Evolutionary conservation across 176 grass and related monocot species (phyloP), one percentile per base, ranked within the genome.

Genomic region (Luzula sylvatica): DNA sequence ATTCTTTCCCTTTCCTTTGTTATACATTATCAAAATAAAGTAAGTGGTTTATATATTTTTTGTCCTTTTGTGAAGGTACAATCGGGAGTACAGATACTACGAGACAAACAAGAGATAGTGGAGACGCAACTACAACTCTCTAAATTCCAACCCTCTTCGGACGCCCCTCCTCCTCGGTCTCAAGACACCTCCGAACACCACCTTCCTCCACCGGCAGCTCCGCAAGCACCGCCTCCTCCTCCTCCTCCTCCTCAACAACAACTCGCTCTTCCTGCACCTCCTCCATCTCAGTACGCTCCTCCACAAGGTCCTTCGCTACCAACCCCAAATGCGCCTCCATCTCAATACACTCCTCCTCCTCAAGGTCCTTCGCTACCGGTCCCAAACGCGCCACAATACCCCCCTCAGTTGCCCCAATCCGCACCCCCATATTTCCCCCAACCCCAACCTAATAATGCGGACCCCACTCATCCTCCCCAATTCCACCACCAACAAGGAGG

Each of bases 91-190:
- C 92, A 90, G 26, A 71, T 90, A 73, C 58, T 98, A 54, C 81
- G 82, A 26, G 92, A 98, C 69, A 98, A 90, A 26, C 92, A 98
- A 65, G 77, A 87, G 53, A 86, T 80, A 56, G 58, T 80, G 8
- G 85, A 87, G 55, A 52, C 78, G 11, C 85, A 83, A 55, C 20
- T 90, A 23, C 81, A 87, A 19, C 92, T 86, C 51, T 26, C 78
- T 20, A 89, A 90, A 54, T 42, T 98, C 38, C 78, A 86, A 60
- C 45, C 68, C 44, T 50, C 50, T 53, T 58, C 45, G 17, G 38
- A 72, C 45, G 76, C 74, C 72, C 59, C 63, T 72, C 27, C 7
- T 46, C 71, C 27, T 29, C 53, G 21, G 68, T 74, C 18, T 56
- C 72, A 57, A 30, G 12, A 39, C 71, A 79, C 57, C 21, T 45